Percentiles rank a stretch among this genome's conserved stretches.
Evolutionary conservation across 352 stramenopile genomes (phyloP).

Genomic region (Detonula confervacea): DNA sequence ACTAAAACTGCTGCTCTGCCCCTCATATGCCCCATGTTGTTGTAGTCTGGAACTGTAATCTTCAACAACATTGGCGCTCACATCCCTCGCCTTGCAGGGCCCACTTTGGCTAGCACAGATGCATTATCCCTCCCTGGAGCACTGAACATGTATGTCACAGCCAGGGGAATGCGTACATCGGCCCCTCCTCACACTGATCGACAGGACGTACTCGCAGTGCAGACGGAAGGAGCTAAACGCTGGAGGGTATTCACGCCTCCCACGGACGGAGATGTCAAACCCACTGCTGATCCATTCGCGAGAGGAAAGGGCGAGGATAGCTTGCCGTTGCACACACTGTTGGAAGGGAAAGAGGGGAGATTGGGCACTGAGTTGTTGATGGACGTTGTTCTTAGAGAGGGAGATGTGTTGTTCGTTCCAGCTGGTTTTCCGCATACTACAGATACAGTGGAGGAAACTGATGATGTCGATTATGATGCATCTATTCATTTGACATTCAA

Average conservation of each 20-base stretch:
- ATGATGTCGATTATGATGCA: constrained; percentile 58
- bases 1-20: constrained; percentile 1
- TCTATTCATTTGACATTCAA: constrained; percentile 87
- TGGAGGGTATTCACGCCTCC: constrained; percentile 86
- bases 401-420: constrained; percentile 87
- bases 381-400: constrained; percentile 71
- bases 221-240: constrained; percentile 82
- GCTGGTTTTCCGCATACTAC: constrained; percentile 88
- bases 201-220: constrained; percentile 87
- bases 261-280: constrained; percentile 69
- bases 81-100: constrained; percentile 77
- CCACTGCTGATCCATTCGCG: constrained; percentile 83
- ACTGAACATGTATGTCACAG: constrained; percentile 87
- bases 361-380: constrained; percentile 69
- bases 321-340: constrained; percentile 78
- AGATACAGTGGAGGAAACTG: constrained; percentile 71
- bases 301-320: constrained; percentile 85
- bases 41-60: constrained; percentile 81
- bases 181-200: constrained; percentile 88
- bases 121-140: constrained; percentile 79
- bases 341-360: constrained; percentile 47
- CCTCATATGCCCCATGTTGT: not conserved
- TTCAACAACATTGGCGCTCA: constrained; percentile 87
- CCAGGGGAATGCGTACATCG: constrained; percentile 74
- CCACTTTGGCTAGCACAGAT: constrained; percentile 79